phyloP scores from a whole-genome alignment of 2,329 filamentous ascomycete species.

The Sclerotiophoma versabilis region DNA sequence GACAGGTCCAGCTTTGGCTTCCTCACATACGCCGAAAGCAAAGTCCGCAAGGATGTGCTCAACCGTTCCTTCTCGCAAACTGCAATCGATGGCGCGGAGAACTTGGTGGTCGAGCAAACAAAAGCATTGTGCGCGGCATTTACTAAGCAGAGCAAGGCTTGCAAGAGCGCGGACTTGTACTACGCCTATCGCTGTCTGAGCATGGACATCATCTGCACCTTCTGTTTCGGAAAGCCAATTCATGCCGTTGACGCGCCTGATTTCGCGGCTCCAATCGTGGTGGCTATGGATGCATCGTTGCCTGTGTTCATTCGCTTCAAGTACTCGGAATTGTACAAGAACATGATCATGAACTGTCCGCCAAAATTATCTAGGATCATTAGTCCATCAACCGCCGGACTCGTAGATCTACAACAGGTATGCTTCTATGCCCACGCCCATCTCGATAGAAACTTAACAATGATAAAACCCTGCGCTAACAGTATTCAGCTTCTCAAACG shows the following conservation, averaged over 20 bases:
- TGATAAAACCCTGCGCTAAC: neutral
- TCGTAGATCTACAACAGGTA: constrained; percentile 49
- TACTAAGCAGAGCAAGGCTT: constrained; percentile 28
- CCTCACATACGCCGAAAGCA: constrained; percentile 50
- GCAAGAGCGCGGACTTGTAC: constrained; percentile 31
- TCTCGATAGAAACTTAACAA: too few species aligned
- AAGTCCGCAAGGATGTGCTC: constrained; percentile 53
- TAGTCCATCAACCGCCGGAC: constrained; percentile 46
- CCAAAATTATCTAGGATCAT: constrained; percentile 47
- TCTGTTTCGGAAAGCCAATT: constrained; percentile 53
- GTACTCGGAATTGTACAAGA: constrained; percentile 49
- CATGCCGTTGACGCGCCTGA: constrained; percentile 49
- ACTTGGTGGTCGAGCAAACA: constrained; percentile 48
- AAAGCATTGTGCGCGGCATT: constrained; percentile 44
- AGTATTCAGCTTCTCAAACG: constrained; percentile 31
- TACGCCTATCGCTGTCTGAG: constrained; percentile 38
- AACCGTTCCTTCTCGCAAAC: constrained; percentile 52
- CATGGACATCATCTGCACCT: constrained; percentile 41
- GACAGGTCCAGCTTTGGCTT: constrained; percentile 54
- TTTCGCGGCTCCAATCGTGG: constrained; percentile 53
- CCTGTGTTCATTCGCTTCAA: constrained; percentile 50
- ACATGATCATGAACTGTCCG: constrained; percentile 48
- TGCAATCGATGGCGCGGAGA: constrained; percentile 48
- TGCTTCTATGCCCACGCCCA: too few species aligned
- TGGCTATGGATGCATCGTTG: constrained; percentile 51